Evolutionary conservation across 345 rosid species (phyloP), one percentile per base, ranked within the genome.

Genomic region (Laguncularia racemosa): DNA sequence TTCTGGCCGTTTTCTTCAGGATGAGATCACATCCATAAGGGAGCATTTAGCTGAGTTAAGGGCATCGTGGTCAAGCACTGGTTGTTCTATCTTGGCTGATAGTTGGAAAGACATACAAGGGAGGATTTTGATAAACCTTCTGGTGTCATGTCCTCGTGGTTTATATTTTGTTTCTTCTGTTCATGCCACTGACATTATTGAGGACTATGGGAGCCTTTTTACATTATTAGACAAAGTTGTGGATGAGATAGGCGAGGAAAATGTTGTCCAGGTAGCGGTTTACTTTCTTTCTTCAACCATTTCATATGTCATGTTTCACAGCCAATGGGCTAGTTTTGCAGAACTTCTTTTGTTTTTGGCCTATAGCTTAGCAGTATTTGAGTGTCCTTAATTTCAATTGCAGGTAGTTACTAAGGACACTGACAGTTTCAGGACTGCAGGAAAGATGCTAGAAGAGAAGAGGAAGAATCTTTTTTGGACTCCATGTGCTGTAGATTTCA

Each of bases 371-470:
- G 44, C 54, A 61, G 46, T 62, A 50, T 53, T 62, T 56, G 46
- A 17, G 12, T 18, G 45, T 19, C 46, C 12, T 15, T 18, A 46
- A 53, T n/a, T 50, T 58, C 33, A 14, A 21, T 59, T 45, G 33
- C 71, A 81, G 89, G 85, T 82, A 52, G 70, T 88, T 58, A 84
- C 89, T 43, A 72, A 71, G 74, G 77, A 77, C 74, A 79, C 80
- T 12, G 52, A 51, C 20, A 65, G 73, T 62, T 82, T 70, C 55
- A 78, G 73, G 72, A 67, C 76, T 61, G 85, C 89, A 58, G 96
- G 96, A 52, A 88, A 88, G 68, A 72, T 84, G 79, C 92, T 84
- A 55, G 87, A 88, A 77, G 92, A 83, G 66, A 84, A 71, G 59
- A 76, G 85, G 66, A 79, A 81, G 64, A 80, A 84, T 64, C 62